Evolutionary conservation across 352 stramenopile species (phyloP).

Genomic region (Globisporangium rhizosaccharum): DNA sequence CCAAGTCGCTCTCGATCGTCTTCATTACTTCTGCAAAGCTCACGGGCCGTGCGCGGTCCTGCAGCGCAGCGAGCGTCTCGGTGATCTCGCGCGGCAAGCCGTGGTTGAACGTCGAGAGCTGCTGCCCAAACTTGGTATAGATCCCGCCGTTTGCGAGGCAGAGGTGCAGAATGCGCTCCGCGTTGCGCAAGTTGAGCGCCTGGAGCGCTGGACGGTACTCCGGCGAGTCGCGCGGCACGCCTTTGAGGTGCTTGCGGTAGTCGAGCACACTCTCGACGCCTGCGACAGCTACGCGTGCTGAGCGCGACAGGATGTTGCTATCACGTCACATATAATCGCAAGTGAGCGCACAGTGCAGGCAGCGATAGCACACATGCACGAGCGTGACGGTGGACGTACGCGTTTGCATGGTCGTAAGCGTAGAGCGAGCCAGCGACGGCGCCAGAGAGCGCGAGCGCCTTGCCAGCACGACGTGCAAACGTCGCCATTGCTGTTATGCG

Average conservation of each 20-base stretch:
- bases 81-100: slow-evolving; percentile 94
- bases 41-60: slow-evolving; percentile 88
- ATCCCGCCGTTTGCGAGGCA: slow-evolving; percentile 93
- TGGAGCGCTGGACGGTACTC: slow-evolving; percentile 61
- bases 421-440: neutral
- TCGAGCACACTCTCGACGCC: slow-evolving; percentile 46
- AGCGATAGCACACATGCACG: neutral
- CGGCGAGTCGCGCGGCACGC: slow-evolving; percentile 27
- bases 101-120: slow-evolving; percentile 96
- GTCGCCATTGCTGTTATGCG: neutral
- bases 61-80: slow-evolving; percentile 83
- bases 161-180: slow-evolving; percentile 84
- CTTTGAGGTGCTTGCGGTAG: slow-evolving; percentile 45
- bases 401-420: neutral
- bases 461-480: neutral
- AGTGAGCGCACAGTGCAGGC: neutral
- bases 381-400: neutral
- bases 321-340: neutral
- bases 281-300: slow-evolving; percentile 43
- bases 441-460: neutral
- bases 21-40: slow-evolving; percentile 38
- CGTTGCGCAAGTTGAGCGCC: slow-evolving; percentile 73
- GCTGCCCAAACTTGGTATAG: slow-evolving; percentile 98
- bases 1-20: slow-evolving; percentile 59
- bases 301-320: slow-evolving; percentile 63